phyloP scores from a whole-genome alignment of 768 basidiomycete species.

The Tulasnella calospora region DNA sequence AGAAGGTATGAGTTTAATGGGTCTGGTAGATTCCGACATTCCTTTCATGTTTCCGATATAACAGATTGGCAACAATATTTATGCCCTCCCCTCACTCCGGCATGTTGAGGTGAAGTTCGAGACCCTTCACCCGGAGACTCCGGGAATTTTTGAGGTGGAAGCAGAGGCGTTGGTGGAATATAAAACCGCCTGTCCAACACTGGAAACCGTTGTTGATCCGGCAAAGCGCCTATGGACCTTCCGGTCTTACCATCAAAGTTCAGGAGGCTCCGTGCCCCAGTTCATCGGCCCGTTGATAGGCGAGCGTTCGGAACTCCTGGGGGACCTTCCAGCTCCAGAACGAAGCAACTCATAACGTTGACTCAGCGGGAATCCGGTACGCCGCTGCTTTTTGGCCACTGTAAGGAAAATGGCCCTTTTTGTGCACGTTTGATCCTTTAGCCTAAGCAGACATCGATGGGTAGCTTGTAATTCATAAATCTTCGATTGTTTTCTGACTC shows the following conservation, averaged over 20 bases:
- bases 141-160: too few relatives aligned
- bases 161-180: not conserved
- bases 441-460: too few relatives aligned
- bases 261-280: not conserved
- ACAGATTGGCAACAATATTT: not conserved
- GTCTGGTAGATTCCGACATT: not conserved
- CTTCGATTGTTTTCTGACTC: too few relatives aligned
- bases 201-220: not conserved
- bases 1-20: too few relatives aligned
- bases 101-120: too few relatives aligned
- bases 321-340: not conserved
- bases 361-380: not conserved
- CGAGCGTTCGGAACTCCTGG: rapidly evolving
- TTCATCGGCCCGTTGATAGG: not conserved
- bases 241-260: not conserved
- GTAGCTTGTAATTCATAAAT: too few relatives aligned
- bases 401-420: too few relatives aligned
- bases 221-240: not conserved
- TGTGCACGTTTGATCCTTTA: too few relatives aligned
- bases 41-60: not conserved
- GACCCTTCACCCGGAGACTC: too few relatives aligned
- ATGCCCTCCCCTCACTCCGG: not conserved
- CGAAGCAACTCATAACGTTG: not conserved
- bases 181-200: not conserved
- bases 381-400: not conserved